Evolutionary conservation across 495 filamentous ascomycete species (phyloP).

Genomic region (Thermothielavioides terrestris): DNA sequence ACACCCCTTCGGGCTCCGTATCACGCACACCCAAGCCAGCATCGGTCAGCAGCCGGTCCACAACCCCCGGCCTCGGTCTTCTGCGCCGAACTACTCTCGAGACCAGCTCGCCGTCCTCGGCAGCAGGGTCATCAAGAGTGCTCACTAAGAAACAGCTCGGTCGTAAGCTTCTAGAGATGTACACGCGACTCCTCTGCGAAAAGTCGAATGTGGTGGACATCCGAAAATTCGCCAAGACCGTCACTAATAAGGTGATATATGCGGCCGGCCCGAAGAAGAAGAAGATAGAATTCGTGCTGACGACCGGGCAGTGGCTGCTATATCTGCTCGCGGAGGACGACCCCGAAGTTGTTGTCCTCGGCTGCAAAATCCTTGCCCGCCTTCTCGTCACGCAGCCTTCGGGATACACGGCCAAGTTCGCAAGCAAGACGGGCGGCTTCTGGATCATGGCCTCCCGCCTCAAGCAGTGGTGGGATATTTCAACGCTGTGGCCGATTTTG

Average conservation of each 20-base stretch:
- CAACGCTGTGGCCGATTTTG: conserved; percentile 77
- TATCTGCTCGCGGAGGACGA: conserved; percentile 87
- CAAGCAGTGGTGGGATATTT: conserved; percentile 81
- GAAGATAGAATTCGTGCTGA: conserved; percentile 31
- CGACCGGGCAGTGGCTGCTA: conserved; percentile 68
- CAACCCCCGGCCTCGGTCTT: conserved; percentile 25
- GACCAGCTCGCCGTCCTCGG: conserved; percentile 7
- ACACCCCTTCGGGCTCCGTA: conserved; percentile 48
- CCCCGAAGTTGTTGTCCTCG: conserved; percentile 69
- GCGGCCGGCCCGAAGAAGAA: conserved; percentile 12
- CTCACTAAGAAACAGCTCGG: conserved; percentile 57
- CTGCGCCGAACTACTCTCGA: conserved; percentile 25
- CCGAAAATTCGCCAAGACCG: conserved; percentile 83
- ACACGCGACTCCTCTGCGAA: conserved; percentile 73
- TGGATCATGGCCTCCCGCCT: conserved; percentile 71
- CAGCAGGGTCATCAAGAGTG: conserved; percentile 16
- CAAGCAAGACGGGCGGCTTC: conserved; percentile 78
- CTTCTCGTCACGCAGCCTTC: conserved; percentile 71
- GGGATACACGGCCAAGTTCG: conserved; percentile 74
- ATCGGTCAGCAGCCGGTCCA: conserved; percentile 30
- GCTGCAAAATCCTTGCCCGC: conserved; percentile 79
- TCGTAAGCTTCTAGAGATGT: conserved; percentile 68
- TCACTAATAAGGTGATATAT: conserved; percentile 81
- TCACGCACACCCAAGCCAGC: conserved; percentile 44
- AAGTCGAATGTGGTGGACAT: conserved; percentile 57